Conservation (phyloP, 2,329 filamentous ascomycete genomes). For the Sclerotinia subarctica region DNA sequence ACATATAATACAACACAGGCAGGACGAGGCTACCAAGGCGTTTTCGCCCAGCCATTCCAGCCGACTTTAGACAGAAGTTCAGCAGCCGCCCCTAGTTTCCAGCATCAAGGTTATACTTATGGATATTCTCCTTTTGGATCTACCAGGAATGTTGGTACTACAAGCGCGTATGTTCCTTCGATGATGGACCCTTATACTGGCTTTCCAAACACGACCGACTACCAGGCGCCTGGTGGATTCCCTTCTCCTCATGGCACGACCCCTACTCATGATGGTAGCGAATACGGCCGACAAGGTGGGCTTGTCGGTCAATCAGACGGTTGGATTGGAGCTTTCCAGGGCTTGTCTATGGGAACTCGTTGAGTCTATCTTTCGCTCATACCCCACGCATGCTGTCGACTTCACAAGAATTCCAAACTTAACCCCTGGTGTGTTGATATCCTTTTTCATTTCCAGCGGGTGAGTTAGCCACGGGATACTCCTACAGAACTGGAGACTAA, state of each 20-base stretch:
- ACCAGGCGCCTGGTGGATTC: constrained; percentile 48
- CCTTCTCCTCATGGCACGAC: constrained; percentile 42
- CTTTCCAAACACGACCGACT: constrained; percentile 45
- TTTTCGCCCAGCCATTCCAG: constrained; percentile 46
- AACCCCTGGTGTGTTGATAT: constrained; percentile 6
- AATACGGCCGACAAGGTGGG: constrained; percentile 45
- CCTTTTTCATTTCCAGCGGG: neutral
- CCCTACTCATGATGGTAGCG: constrained; percentile 41
- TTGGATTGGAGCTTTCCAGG: constrained; percentile 63
- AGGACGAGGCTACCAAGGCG: constrained; percentile 39
- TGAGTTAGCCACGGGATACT: neutral
- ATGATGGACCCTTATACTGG: constrained; percentile 46
- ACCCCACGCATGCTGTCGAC: neutral
- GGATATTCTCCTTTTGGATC: constrained; percentile 46
- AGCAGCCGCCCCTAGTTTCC: constrained; percentile 42
- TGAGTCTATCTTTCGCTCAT: constrained; percentile 22
- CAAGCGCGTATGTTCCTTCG: constrained; percentile 40
- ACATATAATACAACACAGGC: constrained; percentile 30
- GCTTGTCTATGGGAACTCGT: constrained; percentile 62
- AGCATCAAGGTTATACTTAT: constrained; percentile 42
- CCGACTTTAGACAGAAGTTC: constrained; percentile 43
- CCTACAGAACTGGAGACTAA: constrained; percentile 10
- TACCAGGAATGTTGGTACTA: constrained; percentile 40
- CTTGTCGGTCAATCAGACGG: constrained; percentile 46
- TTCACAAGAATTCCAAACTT: neutral